These are phyloP conservation scores for Cyberlindnera petersonii DNA, from an alignment of 805 yeast species.

Conservation along the genomic window DNA sequence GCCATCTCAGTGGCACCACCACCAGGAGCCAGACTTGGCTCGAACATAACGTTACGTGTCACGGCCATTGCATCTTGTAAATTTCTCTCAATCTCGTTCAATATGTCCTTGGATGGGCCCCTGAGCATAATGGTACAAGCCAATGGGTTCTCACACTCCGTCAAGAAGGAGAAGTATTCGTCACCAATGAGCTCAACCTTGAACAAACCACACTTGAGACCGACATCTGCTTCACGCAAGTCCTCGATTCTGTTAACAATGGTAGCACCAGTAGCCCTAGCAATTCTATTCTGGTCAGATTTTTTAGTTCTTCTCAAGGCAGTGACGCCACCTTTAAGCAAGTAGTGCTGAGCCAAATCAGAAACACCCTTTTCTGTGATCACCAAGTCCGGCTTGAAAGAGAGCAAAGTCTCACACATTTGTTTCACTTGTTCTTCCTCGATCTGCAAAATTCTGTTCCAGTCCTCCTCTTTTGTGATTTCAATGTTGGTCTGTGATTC, in stretches of 20 bases:
- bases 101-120: conserved; percentile 95
- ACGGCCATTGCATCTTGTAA: conserved; percentile 99
- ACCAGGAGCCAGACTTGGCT: conserved; percentile 94
- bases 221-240: conserved; percentile 84
- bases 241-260: conserved; percentile 95
- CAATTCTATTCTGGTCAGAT: conserved; percentile 92
- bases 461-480: conserved; percentile 92
- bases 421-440: conserved; percentile 95
- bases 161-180: conserved; percentile 87
- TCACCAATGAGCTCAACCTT: conserved; percentile 95
- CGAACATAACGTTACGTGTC: conserved; percentile 88
- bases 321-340: conserved; percentile 88
- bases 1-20: conserved; percentile 99
- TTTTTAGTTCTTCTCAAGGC: conserved; percentile 93
- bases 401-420: conserved; percentile 80
- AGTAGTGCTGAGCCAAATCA: conserved; percentile 94
- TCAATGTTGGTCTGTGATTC: conserved; percentile 98
- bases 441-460: conserved; percentile 91
- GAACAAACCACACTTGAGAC: conserved; percentile 84
- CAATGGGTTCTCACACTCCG: conserved; percentile 75
- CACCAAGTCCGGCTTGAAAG: conserved; percentile 88
- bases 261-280: conserved; percentile 97
- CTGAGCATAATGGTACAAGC: conserved; percentile 93
- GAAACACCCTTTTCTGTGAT: conserved; percentile 98
- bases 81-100: conserved; percentile 94